Base-by-base conservation (phyloP, 345 rosid species). In the Pelargonium nanum region DNA sequence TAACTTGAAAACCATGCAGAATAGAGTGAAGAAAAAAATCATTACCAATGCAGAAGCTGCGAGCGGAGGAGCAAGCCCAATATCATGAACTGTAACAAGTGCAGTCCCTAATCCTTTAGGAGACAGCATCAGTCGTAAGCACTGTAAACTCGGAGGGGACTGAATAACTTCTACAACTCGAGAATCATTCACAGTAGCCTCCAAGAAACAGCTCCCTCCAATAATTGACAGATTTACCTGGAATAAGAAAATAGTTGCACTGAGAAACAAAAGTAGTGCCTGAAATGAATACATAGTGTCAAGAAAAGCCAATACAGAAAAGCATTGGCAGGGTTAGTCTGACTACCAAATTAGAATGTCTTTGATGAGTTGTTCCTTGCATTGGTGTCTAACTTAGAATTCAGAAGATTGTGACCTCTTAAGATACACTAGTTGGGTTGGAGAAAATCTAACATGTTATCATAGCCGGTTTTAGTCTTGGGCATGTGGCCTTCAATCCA, bases 151-250 rank as follows among this genome's bases (percentile, higher is more conserved):
- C 65, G 83, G 74, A 48, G 89, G 87, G 44, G 91, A 62, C 53
- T 71, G 88, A 76, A 81, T 69, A 64, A 86, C 80, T 74, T 92
- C 95, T 56, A 86, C 86, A 51, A 92, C 87, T 67, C 69, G 83
- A 65, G 98, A 74, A 82, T 86, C 82, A 75, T 89, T 89, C 55
- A 85, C 86, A 75, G 67, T 72, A 70, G 85, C 80, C 80, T 92
- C 87, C 81, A 85, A 78, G 69, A 81, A 81, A 73, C 96, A 89
- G 75, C 95, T 92, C 59, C 98, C 98, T 62, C 98, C 98, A 72
- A 68, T 72, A 68, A 92, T 82, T 64, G 95, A 88, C 58, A 92
- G 74, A 76, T 92, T 86, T 50, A 74, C 90, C 98, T 89, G 80
- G 64, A 65, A 64, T 24, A 72, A 61, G 69, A 53, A 22, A 55